phyloP scores from a whole-genome alignment of 169 alveolate genomes.

The Cryptosporidium tyzzeri region DNA sequence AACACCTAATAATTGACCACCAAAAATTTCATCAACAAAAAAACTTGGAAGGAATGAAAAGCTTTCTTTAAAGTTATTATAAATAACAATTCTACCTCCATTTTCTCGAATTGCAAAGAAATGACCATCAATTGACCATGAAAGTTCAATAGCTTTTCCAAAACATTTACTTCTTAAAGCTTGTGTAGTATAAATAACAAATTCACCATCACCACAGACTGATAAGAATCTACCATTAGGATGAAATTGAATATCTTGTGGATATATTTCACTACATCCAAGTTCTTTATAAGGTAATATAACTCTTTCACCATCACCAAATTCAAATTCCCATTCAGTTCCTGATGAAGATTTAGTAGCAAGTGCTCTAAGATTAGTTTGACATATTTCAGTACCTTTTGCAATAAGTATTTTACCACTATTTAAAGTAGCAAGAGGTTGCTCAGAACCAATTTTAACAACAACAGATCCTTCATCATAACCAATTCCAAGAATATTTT shows the following conservation, averaged over 20 bases:
- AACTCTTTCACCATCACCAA: constrained; percentile 84
- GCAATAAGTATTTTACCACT: constrained; percentile 94
- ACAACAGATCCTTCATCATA: constrained; percentile 93
- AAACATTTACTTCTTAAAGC: constrained; percentile 91
- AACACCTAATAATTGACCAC: constrained; percentile 91
- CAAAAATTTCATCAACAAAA: constrained; percentile 89
- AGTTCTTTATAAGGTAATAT: constrained; percentile 85
- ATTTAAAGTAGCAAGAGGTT: constrained; percentile 95
- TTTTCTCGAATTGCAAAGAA: constrained; percentile 93
- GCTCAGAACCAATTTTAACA: constrained; percentile 95
- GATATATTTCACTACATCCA: constrained; percentile 94
- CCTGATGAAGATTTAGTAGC: constrained; percentile 60
- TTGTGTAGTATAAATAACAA: constrained; percentile 91
- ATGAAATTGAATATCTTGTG: constrained; percentile 92
- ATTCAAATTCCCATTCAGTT: constrained; percentile 81
- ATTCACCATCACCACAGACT: constrained; percentile 97
- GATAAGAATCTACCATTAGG: constrained; percentile 98
- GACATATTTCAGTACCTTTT: constrained; percentile 93
- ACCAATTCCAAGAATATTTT: constrained; percentile 87
- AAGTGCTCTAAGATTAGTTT: constrained; percentile 88
- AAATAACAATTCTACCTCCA: constrained; percentile 86
- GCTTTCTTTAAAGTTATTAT: constrained; percentile 86
- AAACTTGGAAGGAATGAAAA: constrained; percentile 89
- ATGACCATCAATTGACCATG: constrained; percentile 94
- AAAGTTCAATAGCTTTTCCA: constrained; percentile 94